Evolutionary conservation across 2,329 filamentous ascomycete genomes (phyloP).

Genomic region (Sporothrix dimorphospora): DNA sequence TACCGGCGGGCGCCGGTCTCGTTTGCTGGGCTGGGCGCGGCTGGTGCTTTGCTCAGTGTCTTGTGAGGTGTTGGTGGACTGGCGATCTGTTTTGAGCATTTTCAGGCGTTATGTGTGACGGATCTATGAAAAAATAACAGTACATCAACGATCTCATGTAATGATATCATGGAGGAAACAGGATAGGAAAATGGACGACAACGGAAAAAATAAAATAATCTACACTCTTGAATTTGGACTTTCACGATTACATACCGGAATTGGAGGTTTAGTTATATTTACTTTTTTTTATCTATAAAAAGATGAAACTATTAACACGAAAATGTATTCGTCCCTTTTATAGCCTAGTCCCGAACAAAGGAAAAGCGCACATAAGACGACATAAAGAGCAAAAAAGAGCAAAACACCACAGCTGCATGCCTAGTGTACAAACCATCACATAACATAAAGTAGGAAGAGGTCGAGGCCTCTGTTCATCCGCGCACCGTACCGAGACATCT

Average conservation of each 20-base stretch:
- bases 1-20: constrained; percentile 45
- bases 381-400: neutral
- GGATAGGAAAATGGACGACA: neutral
- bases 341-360: constrained; percentile 15
- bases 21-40: constrained; percentile 51
- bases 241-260: neutral
- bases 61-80: neutral
- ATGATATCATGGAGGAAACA: constrained; percentile 9
- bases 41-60: constrained; percentile 50
- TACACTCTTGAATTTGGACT: neutral
- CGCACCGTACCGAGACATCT: neutral
- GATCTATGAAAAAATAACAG: neutral
- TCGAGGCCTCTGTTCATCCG: neutral
- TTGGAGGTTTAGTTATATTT: neutral
- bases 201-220: neutral
- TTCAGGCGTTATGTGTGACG: neutral
- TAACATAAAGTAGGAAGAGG: neutral
- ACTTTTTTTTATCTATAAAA: neutral
- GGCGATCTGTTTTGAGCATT: neutral
- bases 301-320: neutral
- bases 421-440: neutral
- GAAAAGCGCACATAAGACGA: constrained; percentile 3
- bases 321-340: neutral
- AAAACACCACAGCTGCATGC: neutral
- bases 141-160: neutral